Base-by-base conservation (phyloP, 352 stramenopile species). In the Pythium dissotocum region DNA sequence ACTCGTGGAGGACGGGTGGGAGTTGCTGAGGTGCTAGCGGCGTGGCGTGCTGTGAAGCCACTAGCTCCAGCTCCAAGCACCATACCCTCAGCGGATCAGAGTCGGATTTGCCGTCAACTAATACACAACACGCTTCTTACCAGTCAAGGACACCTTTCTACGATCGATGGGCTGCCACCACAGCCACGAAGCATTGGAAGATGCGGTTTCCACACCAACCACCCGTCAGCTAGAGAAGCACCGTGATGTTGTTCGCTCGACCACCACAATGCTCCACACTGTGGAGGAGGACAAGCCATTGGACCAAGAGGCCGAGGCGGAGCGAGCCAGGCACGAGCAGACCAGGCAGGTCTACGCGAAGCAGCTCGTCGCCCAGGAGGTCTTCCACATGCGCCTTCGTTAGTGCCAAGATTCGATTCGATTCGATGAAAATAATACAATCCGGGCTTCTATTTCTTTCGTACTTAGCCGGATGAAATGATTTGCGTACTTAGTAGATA, bases 261-360 rank as follows among this genome's bases (percentile, higher is more conserved):
- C 38, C 38, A 46, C 13, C 38, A 53, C 38, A 10, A 63, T 38
- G 21, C 40, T 63, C 24, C 32, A 28, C 5, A 35, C 57, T 2
- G 57, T 63, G 18, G 57, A 28, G 2, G 57, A 63, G 12, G 57
- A 63, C 40, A 14, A 24, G 24, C 24, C 21, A 9, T n/a, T 54
- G 7, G 57, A 40, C 6, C 9, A 32, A 33, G 57, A 63, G 40
- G 57, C 57, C 57, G 57, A 63, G 6, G 38, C 21, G 7, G 57
- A 53, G 2, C 57, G 40, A 10, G 57, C 57, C 21, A 38, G 42
- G 21, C 51, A 30, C 10, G 57, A 63, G 26, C 38, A 53, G 57
- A 21, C 30, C 24, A 63, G 54, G 40, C 9, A 40, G 57, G 51
- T 63, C 57, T 51, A 63, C 57, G 40, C 7, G 24, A 63, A 14